phyloP scores from a whole-genome alignment of 2,329 filamentous ascomycete species.

The Aciculosporium take region DNA sequence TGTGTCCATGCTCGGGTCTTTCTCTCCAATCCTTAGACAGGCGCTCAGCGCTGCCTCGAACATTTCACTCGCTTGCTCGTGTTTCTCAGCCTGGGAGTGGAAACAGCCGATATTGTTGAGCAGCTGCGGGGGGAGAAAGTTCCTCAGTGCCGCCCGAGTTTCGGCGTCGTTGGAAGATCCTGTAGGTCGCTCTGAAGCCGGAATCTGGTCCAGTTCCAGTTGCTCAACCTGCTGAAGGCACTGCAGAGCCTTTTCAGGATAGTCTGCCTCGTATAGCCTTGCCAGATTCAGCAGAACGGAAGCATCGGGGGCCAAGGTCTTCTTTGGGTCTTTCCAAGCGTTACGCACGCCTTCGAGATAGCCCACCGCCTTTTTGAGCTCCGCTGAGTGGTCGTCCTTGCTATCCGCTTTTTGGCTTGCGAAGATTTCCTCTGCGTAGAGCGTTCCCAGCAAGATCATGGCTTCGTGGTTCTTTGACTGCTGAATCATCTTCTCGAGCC shows the following conservation, averaged over 20 bases:
- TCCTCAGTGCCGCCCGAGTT: slow-evolving; percentile 49
- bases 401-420: slow-evolving; percentile 53
- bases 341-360: slow-evolving; percentile 73
- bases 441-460: slow-evolving; percentile 78
- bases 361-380: slow-evolving; percentile 73
- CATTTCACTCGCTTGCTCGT: slow-evolving; percentile 64
- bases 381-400: slow-evolving; percentile 76
- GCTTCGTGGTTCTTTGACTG: slow-evolving; percentile 73
- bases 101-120: slow-evolving; percentile 98
- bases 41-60: slow-evolving; percentile 87
- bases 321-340: slow-evolving; percentile 88
- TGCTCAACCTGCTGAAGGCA: slow-evolving; percentile 88
- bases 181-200: slow-evolving; percentile 51
- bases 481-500: slow-evolving; percentile 86
- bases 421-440: slow-evolving; percentile 93
- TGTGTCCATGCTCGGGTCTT: slow-evolving; percentile 62
- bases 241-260: slow-evolving; percentile 80
- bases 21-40: slow-evolving; percentile 67
- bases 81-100: slow-evolving; percentile 75
- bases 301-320: slow-evolving; percentile 64
- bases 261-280: slow-evolving; percentile 72
- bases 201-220: slow-evolving; percentile 68
- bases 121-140: slow-evolving; percentile 73
- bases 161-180: slow-evolving; percentile 42
- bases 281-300: slow-evolving; percentile 85